Evolutionary conservation across 306 rosid genomes (phyloP).

Genomic region (Trifolium fragiferum): DNA sequence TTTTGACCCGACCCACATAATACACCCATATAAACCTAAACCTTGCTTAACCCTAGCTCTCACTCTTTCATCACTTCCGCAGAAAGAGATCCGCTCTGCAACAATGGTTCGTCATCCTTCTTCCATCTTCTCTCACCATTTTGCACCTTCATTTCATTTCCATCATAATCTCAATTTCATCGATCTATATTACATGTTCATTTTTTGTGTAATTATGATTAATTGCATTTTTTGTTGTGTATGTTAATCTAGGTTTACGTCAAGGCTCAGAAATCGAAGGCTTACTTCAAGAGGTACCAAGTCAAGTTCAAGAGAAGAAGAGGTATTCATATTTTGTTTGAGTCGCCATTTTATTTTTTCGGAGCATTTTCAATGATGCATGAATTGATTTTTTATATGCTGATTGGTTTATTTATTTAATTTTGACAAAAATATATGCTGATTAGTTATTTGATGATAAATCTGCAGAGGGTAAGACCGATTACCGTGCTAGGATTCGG

Average conservation of each 20-base stretch:
- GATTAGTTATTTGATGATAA: neutral
- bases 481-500: constrained; percentile 86
- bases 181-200: too few relatives aligned
- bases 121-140: too few relatives aligned
- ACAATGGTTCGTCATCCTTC: too few relatives aligned
- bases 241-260: constrained; percentile 33
- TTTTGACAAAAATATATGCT: neutral
- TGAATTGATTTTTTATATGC: neutral
- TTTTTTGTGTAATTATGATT: too few relatives aligned
- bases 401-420: neutral
- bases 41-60: too few relatives aligned
- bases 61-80: too few relatives aligned
- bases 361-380: neutral
- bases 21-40: too few relatives aligned
- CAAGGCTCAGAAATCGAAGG: constrained; percentile 49
- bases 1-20: too few relatives aligned
- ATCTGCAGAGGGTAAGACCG: constrained; percentile 86
- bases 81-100: too few relatives aligned
- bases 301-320: constrained; percentile 60
- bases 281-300: constrained; percentile 56
- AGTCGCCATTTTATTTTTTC: neutral
- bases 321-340: constrained; percentile 19
- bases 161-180: too few relatives aligned
- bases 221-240: neutral
- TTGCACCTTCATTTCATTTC: too few relatives aligned